Evolutionary conservation across 1,284 basidiomycete genomes (phyloP), one percentile per base, ranked within the genome.

Genomic region (Tilletia caries): DNA sequence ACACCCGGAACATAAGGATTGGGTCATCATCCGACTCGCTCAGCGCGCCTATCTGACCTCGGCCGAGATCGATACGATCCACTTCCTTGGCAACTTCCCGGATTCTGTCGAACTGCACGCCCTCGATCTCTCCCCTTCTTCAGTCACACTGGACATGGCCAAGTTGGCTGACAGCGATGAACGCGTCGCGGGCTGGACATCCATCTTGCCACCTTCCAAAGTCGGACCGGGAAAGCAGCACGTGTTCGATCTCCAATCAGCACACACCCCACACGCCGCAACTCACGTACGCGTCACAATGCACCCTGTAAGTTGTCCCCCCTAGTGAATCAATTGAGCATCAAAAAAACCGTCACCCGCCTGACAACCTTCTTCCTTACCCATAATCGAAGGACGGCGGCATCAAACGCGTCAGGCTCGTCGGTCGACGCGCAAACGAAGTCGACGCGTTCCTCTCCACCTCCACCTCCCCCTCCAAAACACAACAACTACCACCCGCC

Each of bases 31-130:
- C 74, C 91, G 90, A 85, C 86, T 98, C 41, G 80, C 71, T 58
- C 74, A 79, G 66, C 68, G 73, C 15, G 92, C 93, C 10, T 86
- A 87, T 72, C 86, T 98, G 20, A 88, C 90, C 67, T 88, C 90
- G 71, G 88, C 90, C 34, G 93, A 96, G 82, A 89, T 98, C 70
- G 95, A 98, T 84, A 97, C 95, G 0, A 90, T 91, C 2, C 91
- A 95, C 86, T 98, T 97, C 85, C 92, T 92, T 78, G 95, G 95
- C 65, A 98, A 98, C 84, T 98, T 93, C 81, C 91, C 94, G 73
- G 91, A 90, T 72, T 92, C 85, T 18, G 79, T 90, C 82, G 91
- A 93, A 79, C 82, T 96, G 29, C 90, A 92, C 82, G 93, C 89
- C 6, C 85, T 89, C 67, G 83, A 83, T 67, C 86, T 84, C 20